Evolutionary conservation across 2,329 filamentous ascomycete species (phyloP).

Genomic region (Sporothrix pseudoabietina): DNA sequence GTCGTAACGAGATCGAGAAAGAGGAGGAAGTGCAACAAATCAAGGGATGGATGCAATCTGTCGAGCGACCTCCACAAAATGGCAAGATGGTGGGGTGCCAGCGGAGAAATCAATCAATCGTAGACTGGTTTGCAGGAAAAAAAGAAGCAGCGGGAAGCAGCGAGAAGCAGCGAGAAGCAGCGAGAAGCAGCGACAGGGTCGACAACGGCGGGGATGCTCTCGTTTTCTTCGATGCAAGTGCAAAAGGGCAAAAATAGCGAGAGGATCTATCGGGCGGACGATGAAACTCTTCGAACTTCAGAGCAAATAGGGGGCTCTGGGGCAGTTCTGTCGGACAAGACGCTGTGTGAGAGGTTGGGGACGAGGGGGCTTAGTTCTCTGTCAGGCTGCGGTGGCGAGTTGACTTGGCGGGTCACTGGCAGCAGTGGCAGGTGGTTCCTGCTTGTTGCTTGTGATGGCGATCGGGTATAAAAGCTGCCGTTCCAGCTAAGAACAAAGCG

Average conservation of each 20-base stretch:
- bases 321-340: background rate
- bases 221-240: background rate
- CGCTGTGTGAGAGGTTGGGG: background rate
- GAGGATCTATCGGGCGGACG: conserved; percentile 1
- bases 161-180: too few species aligned
- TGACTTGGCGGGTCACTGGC: conserved; percentile 7
- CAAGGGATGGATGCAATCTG: background rate
- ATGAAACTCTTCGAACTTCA: too few species aligned
- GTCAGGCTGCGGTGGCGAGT: conserved; percentile 9
- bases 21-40: background rate
- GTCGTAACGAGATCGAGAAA: background rate
- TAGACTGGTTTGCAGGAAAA: background rate
- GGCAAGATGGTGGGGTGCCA: background rate
- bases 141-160: background rate
- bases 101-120: conserved; percentile 4
- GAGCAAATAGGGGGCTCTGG: background rate
- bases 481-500: background rate
- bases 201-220: background rate
- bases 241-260: background rate
- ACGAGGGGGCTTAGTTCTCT: conserved; percentile 11
- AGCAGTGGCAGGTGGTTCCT: background rate
- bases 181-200: background rate
- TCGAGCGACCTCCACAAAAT: conserved; percentile 7
- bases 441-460: background rate
- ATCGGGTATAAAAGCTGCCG: background rate